Base-by-base conservation (phyloP, 768 basidiomycete genomes). In the Imleria badia region DNA sequence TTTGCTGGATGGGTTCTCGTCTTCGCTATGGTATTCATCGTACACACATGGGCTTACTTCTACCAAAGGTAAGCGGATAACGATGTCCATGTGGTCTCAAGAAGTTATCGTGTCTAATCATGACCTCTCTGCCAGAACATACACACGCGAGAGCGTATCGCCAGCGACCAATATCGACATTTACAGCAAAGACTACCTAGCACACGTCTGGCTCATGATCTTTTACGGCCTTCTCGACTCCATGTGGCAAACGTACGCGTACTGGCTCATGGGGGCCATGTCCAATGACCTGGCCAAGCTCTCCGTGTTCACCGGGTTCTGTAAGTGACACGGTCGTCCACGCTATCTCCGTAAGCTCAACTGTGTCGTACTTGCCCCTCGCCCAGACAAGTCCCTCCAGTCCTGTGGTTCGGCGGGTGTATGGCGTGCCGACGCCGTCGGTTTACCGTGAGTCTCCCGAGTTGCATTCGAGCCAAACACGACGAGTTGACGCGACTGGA, bases 191-290 rank as follows among this genome's bases (percentile, higher is more conserved):
- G 70, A 70, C 2, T 93, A 89, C 65, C 72, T 78, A 3, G 79
- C 76, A 31, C 78, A 78, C 54, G 73, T 88, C 15, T 78, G 79
- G 72, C 72, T 93, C 19, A 89, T 85, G 72, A 80, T 89, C 52
- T 81, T 84, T 67, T 89, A 81, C 62, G 86, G 89, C n/a, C 59
- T 92, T 3, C 77, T 91, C 47, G 91, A 94, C 55, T 78, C 90
- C 1, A 86, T 90, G 82, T 93, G 89, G 89, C 91, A 93, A 67
- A 90, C 87, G 3, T 83, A 83, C 0, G 83, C 84, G 4, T 91
- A 91, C 69, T 91, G 88, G 88, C 77, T 89, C 61, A 88, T 90
- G 82, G 91, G 91, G 30, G 86, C 88, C 14, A 89, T 94, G 86
- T 89, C 88, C 15, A 91, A 93, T 55, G 82, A 91, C 63, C 83